A percentile compares a stretch with the other conserved stretches of the same genome.
These are phyloP conservation scores for Mortierella alpina DNA, from an alignment of 192 early-diverging fungal genomes.

Conservation along the genomic window DNA sequence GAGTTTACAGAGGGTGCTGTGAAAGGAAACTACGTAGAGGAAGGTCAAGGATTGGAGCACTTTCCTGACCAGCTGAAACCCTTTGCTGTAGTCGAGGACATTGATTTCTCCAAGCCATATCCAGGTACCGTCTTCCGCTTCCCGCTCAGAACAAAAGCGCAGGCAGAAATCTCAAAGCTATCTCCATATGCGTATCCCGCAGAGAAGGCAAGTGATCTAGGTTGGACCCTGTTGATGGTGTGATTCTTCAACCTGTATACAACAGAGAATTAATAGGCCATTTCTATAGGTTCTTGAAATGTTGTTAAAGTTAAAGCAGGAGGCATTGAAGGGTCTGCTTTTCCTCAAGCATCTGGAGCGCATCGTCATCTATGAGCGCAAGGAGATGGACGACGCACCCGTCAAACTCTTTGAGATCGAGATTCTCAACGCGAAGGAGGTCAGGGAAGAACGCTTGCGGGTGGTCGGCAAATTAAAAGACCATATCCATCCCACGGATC, in stretches of 20 bases:
- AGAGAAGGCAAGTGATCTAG: slow-evolving; percentile 8
- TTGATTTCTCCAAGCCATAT: slow-evolving; percentile 38
- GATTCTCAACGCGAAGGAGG: slow-evolving; percentile 28
- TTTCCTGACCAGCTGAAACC: slow-evolving; percentile 42
- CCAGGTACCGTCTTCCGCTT: slow-evolving; percentile 54
- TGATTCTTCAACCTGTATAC: no score
- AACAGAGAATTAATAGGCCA: no score
- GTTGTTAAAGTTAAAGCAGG: slow-evolving; percentile 31
- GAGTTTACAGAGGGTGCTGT: slow-evolving; percentile 13
- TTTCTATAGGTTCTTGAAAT: slow-evolving; percentile 15
- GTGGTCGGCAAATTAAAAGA: slow-evolving; percentile 15
- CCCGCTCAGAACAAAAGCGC: slow-evolving; percentile 47
- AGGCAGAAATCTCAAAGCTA: slow-evolving; percentile 32
- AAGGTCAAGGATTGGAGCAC: background rate
- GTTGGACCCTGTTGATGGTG: no score
- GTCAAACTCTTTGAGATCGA: slow-evolving; percentile 29
- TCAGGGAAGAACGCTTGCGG: slow-evolving; percentile 7
- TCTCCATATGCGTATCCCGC: slow-evolving; percentile 33
- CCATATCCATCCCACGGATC: background rate
- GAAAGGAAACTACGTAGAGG: slow-evolving; percentile 14
- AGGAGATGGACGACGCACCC: background rate
- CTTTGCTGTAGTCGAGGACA: slow-evolving; percentile 30
- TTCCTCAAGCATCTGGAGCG: slow-evolving; percentile 50
- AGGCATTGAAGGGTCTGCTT: slow-evolving; percentile 37
- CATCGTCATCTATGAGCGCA: slow-evolving; percentile 46